These are phyloP conservation scores for Eugenia klotzschiana DNA, from an alignment of 441 rosid species.

Conservation along the genomic window DNA sequence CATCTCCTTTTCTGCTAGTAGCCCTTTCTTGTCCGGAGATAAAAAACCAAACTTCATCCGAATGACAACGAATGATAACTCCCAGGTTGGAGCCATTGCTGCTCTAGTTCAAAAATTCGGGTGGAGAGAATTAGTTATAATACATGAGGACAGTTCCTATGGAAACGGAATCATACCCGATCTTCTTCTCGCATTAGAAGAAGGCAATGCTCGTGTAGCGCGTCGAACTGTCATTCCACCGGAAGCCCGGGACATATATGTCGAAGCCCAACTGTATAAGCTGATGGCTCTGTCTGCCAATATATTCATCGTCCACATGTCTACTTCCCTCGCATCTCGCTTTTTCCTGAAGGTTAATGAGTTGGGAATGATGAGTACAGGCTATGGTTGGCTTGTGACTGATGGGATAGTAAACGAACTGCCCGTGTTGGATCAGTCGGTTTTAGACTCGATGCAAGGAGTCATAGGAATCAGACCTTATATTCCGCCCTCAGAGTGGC, in stretches of 20 bases:
- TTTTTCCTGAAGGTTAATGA: background rate
- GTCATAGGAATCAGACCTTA: background rate
- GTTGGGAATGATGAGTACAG: background rate
- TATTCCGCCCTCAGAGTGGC: background rate
- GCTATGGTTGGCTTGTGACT: background rate
- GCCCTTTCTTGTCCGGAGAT: background rate
- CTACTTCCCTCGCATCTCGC: background rate
- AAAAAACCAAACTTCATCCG: background rate
- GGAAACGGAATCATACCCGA: background rate
- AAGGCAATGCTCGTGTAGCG: background rate
- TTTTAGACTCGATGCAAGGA: background rate
- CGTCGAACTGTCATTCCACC: background rate
- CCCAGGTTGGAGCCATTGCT: background rate
- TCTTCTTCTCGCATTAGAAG: background rate
- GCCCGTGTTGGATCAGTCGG: background rate
- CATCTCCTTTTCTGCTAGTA: background rate
- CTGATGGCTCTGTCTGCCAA: background rate
- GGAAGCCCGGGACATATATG: accelerated
- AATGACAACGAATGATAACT: background rate
- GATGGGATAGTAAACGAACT: background rate
- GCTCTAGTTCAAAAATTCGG: background rate
- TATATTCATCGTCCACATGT: background rate
- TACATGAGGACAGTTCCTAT: background rate
- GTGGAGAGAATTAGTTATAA: background rate
- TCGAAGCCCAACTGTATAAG: background rate